Percentiles rank a stretch among this genome's conserved stretches.
These are phyloP conservation scores for Nematodospora valgi DNA, from an alignment of 805 yeast genomes.

Conservation along the genomic window DNA sequence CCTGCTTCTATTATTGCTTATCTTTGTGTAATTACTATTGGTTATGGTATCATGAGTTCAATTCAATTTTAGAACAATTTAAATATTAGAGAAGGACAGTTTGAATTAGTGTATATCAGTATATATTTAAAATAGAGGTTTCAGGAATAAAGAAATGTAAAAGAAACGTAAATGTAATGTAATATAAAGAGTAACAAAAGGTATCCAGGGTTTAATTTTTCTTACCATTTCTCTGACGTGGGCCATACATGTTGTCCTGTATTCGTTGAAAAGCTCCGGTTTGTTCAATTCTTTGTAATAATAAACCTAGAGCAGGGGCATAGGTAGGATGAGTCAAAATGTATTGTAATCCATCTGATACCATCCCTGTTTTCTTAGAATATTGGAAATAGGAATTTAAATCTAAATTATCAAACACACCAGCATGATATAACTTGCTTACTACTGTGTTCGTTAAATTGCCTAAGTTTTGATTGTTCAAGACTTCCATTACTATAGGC, in stretches of 20 bases:
- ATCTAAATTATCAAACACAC: constrained; percentile 30
- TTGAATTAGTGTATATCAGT: too few relatives aligned
- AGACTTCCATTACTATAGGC: constrained; percentile 22
- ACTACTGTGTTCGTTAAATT: constrained; percentile 19
- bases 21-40: constrained; percentile 31
- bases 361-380: constrained; percentile 19
- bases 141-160: too few relatives aligned
- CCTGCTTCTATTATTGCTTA: constrained; percentile 39
- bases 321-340: constrained; percentile 25
- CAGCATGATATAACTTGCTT: constrained; percentile 25
- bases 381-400: constrained; percentile 18
- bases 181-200: too few relatives aligned
- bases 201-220: too few relatives aligned
- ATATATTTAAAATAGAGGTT: too few relatives aligned
- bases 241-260: constrained; percentile 30
- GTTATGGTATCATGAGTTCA: constrained; percentile 38
- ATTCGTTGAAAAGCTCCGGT: constrained; percentile 28
- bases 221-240: constrained; percentile 6
- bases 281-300: constrained; percentile 28
- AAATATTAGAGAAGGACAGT: too few relatives aligned
- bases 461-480: constrained; percentile 16
- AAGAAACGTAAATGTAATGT: too few relatives aligned
- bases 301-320: constrained; percentile 29
- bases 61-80: too few relatives aligned
- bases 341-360: constrained; percentile 22